Base-by-base conservation (phyloP, 768 basidiomycete genomes). In the Melanogaster broomeanus region DNA sequence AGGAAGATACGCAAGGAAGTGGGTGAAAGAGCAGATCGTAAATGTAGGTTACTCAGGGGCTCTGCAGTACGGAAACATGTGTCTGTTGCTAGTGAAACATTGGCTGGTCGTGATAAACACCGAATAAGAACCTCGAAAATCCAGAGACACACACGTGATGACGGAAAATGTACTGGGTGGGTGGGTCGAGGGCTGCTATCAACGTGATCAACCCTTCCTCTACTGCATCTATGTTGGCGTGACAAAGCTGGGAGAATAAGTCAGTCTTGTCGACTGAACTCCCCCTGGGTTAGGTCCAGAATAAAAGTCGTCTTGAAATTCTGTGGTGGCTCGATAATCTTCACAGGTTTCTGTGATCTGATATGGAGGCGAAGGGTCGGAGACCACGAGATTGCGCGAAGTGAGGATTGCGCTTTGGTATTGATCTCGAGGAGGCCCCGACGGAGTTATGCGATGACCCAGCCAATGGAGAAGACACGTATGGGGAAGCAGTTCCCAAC, bases 251-350 rank as follows among this genome's bases (percentile, higher is more conserved):
- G 41, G 27, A 39, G n/a, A 33, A 4, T 1, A 37, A 30, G 38
- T 74, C 64, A 80, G 57, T 80, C 79, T 69, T 84, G 85, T 61
- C 88, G 76, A 68, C 88, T 80, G 66, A 93, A 78, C 67, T 93
- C 90, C 8, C 82, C 89, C 66, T 90, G 90, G 0, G 90, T 91
- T 51, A 93, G 77, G 69, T 92, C 80, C 46, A 93, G 82, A 54
- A 87, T 75, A 60, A 91, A 93, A 34, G 80, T 82, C 42, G 76
- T 75, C 66, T 81, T 79, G 69, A 82, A 82, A 65, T 87, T 83
- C 62, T 83, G 77, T 24, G 91, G 88, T 10, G 88, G 87, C 65
- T 90, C 80, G 51, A 93, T 91, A 63, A 92, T 75, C 63, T 93
- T 93, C 16, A 84, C 75, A 6, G 84, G 73, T 49, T 81, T 80